phyloP scores from a whole-genome alignment of 805 yeast genomes.

The Pichia deserticola region DNA sequence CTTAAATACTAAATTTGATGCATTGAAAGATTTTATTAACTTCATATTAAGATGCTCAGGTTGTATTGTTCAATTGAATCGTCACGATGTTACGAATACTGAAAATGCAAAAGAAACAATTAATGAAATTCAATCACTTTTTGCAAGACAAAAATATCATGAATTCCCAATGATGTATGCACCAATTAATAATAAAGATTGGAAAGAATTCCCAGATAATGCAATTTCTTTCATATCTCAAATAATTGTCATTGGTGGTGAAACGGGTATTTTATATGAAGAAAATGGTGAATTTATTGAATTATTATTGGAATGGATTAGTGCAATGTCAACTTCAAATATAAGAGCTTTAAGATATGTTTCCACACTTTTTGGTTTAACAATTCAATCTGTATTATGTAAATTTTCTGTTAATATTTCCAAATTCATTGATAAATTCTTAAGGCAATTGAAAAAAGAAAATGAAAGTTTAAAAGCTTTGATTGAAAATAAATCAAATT shows the following conservation, averaged over 20 bases:
- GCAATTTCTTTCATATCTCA: constrained; percentile 48
- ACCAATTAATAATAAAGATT: constrained; percentile 34
- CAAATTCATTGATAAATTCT: constrained; percentile 34
- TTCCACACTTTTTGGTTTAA: constrained; percentile 51
- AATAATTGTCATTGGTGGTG: constrained; percentile 47
- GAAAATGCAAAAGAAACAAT: constrained; percentile 64
- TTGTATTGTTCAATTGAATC: constrained; percentile 54
- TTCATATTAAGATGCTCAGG: constrained; percentile 67
- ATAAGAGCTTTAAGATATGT: constrained; percentile 65
- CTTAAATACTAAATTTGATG: constrained; percentile 33
- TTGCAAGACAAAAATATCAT: constrained; percentile 52
- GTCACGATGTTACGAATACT: constrained; percentile 56
- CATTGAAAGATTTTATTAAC: constrained; percentile 60
- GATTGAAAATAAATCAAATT: constrained; percentile 10
- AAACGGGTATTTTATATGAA: constrained; percentile 49
- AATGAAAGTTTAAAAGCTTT: constrained; percentile 9
- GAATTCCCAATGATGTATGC: constrained; percentile 51
- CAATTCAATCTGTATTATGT: constrained; percentile 56
- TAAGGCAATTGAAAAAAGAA: constrained; percentile 35
- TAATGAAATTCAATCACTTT: constrained; percentile 59
- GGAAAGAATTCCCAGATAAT: constrained; percentile 45
- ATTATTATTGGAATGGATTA: constrained; percentile 65
- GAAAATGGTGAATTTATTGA: constrained; percentile 39
- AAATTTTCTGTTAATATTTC: constrained; percentile 34
- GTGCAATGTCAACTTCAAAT: constrained; percentile 61